Evolutionary conservation across 2,329 filamentous ascomycete species (phyloP).

Genomic region (Colletotrichum tofieldiae): DNA sequence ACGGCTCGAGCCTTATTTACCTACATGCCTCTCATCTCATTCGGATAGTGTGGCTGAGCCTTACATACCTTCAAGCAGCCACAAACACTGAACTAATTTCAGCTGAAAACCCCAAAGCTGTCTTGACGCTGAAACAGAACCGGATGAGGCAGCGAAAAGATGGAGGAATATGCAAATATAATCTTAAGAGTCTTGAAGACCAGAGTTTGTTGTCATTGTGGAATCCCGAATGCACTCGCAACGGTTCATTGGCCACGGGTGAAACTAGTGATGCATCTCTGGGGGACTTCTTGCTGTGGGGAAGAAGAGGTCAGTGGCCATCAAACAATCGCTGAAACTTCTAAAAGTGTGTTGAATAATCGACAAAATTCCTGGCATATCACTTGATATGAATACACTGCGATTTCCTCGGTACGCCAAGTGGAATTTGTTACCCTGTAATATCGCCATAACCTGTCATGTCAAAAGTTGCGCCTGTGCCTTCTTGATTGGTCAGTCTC

Average conservation of each 20-base stretch:
- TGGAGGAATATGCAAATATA: not conserved
- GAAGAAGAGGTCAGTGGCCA: too few relatives aligned
- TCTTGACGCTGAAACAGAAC: not conserved
- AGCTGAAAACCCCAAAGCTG: not conserved
- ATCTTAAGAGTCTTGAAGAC: not conserved
- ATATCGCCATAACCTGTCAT: too few relatives aligned
- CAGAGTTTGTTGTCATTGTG: not conserved
- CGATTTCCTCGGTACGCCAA: too few relatives aligned
- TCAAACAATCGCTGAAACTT: too few relatives aligned
- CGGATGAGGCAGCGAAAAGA: too few relatives aligned
- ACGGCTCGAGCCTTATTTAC: not conserved
- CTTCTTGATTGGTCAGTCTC: too few relatives aligned
- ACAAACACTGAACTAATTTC: not conserved
- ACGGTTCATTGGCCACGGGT: not conserved
- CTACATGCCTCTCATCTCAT: not conserved
- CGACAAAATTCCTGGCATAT: too few relatives aligned
- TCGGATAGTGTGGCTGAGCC: not conserved
- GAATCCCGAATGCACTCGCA: not conserved
- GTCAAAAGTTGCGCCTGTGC: too few relatives aligned
- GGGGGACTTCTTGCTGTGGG: too few relatives aligned
- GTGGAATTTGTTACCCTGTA: too few relatives aligned
- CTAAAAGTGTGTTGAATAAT: too few relatives aligned
- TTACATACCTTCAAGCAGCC: constrained; percentile 6
- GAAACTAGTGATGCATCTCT: not conserved
- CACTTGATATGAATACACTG: too few relatives aligned